Conservation (phyloP, 176 grass and related monocot species). For the Hyparrhenia diplandra region DNA sequence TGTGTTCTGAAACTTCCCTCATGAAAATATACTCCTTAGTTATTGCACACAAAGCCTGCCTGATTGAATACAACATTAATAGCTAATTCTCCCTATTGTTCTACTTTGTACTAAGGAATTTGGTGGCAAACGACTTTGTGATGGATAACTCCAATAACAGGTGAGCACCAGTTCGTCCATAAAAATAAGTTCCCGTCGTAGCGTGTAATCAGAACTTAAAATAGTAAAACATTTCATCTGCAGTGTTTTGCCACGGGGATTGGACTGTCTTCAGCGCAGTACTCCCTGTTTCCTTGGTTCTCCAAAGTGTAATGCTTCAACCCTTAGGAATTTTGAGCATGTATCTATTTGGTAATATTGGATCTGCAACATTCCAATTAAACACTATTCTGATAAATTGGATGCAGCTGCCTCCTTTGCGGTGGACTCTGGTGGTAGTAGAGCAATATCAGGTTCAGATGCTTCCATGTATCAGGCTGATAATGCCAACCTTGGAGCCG, state of each 20-base stretch:
- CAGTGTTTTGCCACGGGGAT: slow-evolving; percentile 56
- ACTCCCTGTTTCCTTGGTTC: slow-evolving; percentile 52
- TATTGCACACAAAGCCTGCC: slow-evolving; percentile 10
- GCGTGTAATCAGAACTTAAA: slow-evolving; percentile 8
- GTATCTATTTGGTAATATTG: not conserved
- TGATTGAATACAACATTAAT: not conserved
- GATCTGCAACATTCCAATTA: not conserved
- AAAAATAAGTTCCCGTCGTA: not conserved
- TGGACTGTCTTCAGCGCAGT: slow-evolving; percentile 61
- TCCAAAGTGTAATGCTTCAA: slow-evolving; percentile 49
- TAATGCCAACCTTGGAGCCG: slow-evolving; percentile 35
- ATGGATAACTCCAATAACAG: slow-evolving; percentile 60
- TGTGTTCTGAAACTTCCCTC: not conserved
- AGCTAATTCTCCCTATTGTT: slow-evolving; percentile 16
- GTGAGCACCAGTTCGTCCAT: slow-evolving; percentile 17
- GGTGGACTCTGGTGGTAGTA: slow-evolving; percentile 50
- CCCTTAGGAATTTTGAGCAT: not conserved
- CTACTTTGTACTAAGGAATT: slow-evolving; percentile 50
- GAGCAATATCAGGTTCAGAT: slow-evolving; percentile 52
- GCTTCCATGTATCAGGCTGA: slow-evolving; percentile 50
- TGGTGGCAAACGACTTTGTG: slow-evolving; percentile 79
- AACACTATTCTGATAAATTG: not conserved
- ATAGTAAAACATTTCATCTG: slow-evolving; percentile 2
- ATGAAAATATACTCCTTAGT: not conserved
- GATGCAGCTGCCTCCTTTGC: slow-evolving; percentile 58